These are phyloP conservation scores for Hirsutella thompsonii DNA, from an alignment of 2,329 filamentous ascomycete genomes.

Conservation along the genomic window DNA sequence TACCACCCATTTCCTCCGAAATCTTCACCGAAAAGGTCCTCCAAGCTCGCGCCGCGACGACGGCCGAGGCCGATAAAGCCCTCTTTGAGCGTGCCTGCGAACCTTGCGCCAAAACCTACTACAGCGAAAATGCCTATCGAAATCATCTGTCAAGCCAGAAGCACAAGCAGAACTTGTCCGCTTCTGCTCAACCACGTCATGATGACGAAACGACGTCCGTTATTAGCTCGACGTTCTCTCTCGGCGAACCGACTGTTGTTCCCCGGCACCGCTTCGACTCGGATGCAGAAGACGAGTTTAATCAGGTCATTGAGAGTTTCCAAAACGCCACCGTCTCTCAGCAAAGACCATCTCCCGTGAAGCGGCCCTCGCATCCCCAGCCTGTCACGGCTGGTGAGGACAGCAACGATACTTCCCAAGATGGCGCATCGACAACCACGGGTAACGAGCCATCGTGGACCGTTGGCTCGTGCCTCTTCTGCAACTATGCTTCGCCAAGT, in stretches of 20 bases:
- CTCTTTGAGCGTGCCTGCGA: slow-evolving; percentile 76
- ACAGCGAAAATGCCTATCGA: slow-evolving; percentile 87
- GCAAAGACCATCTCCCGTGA: slow-evolving; percentile 35
- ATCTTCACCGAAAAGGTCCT: slow-evolving; percentile 93
- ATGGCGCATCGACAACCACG: slow-evolving; percentile 29
- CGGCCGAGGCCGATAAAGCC: slow-evolving; percentile 75
- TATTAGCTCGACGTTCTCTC: slow-evolving; percentile 80
- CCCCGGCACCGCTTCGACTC: slow-evolving; percentile 41
- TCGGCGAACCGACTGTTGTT: slow-evolving; percentile 61
- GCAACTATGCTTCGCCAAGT: slow-evolving; percentile 71
- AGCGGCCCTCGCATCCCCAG: slow-evolving; percentile 39
- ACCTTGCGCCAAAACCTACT: slow-evolving; percentile 83
- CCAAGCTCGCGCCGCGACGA: slow-evolving; percentile 74
- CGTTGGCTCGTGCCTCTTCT: slow-evolving; percentile 66
- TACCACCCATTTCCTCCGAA: slow-evolving; percentile 84
- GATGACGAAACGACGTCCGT: slow-evolving; percentile 69
- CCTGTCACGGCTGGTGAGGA: slow-evolving; percentile 27
- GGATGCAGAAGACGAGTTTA: slow-evolving; percentile 63
- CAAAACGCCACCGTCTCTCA: slow-evolving; percentile 58
- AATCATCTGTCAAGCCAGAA: slow-evolving; percentile 90
- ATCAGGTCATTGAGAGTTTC: slow-evolving; percentile 63
- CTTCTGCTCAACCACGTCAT: slow-evolving; percentile 24
- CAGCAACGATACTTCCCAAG: slow-evolving; percentile 26
- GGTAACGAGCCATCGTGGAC: slow-evolving; percentile 24
- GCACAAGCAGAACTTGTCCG: slow-evolving; percentile 53